A percentile compares a stretch with the other conserved stretches of the same genome.
phyloP scores from a whole-genome alignment of 345 rosid genomes.

The Heritiera fomes region DNA sequence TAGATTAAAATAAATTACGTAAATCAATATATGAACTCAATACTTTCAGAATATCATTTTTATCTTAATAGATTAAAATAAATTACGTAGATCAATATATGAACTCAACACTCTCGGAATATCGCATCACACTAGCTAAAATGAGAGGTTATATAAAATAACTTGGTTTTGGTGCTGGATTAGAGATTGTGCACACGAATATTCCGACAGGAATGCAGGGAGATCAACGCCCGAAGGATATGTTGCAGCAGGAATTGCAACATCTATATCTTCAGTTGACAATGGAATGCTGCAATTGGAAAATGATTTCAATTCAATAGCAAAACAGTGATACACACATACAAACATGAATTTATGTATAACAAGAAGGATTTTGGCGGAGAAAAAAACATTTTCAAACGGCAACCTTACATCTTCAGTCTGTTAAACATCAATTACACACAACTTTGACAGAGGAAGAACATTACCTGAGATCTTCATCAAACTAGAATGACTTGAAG shows the following conservation, averaged over 20 bases:
- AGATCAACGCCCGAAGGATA: constrained; percentile 62
- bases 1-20: too few relatives aligned
- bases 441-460: background rate
- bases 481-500: constrained; percentile 82
- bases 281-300: constrained; percentile 54
- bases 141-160: too few relatives aligned
- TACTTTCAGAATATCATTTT: too few relatives aligned
- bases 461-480: constrained; percentile 87
- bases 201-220: constrained; percentile 57
- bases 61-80: too few relatives aligned
- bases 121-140: too few relatives aligned
- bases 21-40: too few relatives aligned
- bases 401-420: background rate
- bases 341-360: background rate
- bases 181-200: background rate
- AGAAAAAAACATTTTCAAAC: background rate
- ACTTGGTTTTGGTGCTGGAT: too few relatives aligned
- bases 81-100: too few relatives aligned
- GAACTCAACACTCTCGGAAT: too few relatives aligned
- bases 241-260: constrained; percentile 67
- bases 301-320: background rate
- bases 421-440: background rate
- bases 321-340: background rate
- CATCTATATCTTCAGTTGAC: constrained; percentile 73
- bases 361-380: background rate